Base-by-base conservation (phyloP, 2,329 filamentous ascomycete species). In the Colletotrichum musae region DNA sequence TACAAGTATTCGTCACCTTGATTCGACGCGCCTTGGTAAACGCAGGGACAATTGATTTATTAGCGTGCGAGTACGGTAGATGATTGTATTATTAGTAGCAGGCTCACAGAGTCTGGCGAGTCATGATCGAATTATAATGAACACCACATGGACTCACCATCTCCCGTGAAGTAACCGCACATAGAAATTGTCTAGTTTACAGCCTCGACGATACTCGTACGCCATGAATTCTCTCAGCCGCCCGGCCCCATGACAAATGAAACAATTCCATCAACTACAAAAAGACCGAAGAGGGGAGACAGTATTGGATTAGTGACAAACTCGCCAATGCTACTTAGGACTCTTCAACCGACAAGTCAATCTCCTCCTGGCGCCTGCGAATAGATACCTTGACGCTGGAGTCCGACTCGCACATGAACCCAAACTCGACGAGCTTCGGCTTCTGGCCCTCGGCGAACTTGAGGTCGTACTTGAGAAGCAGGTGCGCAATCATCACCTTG, bases 1-100 rank as follows among this genome's bases (percentile, higher is more conserved):
- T 77, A 77, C 72, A 76, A 80, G 75, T 82, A 80, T 66, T 75
- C 77, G 13, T 83, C 63, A 2, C 63, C 56, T 5, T 66, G 13
- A 26, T 26, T n/a, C 16, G 21, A 21, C 6, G 47, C 47, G 47
- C 41, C 2, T 13, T 16, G 13, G 9, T 16, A 43, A 5, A 43
- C 2, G 16, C 16, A 43, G 5, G 41, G 16, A 12, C 16, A 43
- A 12, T 13, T 43, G 12, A 16, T 13, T 48, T 48, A 6, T 48
- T 18, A 16, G 1, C 2, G 45, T 18, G 6, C 16, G 2, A 21
- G 16, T 18, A 21, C 28, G 28, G 10, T 32, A 32, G 28, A 32
- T 32, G 28, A 10, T 9, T 32, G 5, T 32, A 9, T 32, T 9
- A 32, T 10, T 32, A 32, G 5, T 32, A 32, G 28, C 28, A 32